Evolutionary conservation across 2,329 filamentous ascomycete genomes (phyloP), one percentile per base, ranked within the genome.

Genomic region (Parastagonospora avenae): DNA sequence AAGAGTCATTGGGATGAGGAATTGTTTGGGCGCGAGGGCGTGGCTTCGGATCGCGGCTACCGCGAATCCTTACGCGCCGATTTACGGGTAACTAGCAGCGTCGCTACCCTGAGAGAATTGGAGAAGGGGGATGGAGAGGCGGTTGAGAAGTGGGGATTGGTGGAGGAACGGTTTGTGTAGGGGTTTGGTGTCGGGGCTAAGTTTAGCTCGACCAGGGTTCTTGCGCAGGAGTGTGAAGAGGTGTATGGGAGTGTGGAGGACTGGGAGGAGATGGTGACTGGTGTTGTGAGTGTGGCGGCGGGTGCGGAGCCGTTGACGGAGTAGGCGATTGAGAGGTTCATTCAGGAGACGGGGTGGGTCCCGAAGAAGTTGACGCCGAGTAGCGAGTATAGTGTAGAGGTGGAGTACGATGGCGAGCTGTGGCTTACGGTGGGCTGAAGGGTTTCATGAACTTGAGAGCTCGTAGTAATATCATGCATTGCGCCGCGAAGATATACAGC

Each of bases 1-100:
- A 33, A 50, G 40, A 48, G 47, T 14, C 58, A 56, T 45, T 43
- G 49, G 19, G 55, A 59, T 41, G 43, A 16, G 15, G 48, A 48
- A 7, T 31, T 60, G 32, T 60, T 50, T n/a, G 39, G 46, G 16
- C 41, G 15, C 6, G 55, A 56, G 33, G 48, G 35, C n/a, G 40
- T 59, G 40, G 46, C 37, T 32, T 47, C 50, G 28, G 57, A 60
- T 27, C 46, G 52, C 31, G 35, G 47, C n/a, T 48, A 37, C 15
- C 38, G 55, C 1, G 43, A 56, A 42, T 33, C 46, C 15, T 41
- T 60, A 31, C 46, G 39, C 11, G 9, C 14, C 11, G 50, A 51
- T 4, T 28, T 60, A 16, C 31, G 38, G 3, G 42, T 59, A 4
- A 56, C 37, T 16, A 44, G 32, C 31, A 54, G 50, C 9, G 15